These are phyloP conservation scores for Hypseocharis bilobata DNA, from an alignment of 441 rosid species.

Conservation along the genomic window DNA sequence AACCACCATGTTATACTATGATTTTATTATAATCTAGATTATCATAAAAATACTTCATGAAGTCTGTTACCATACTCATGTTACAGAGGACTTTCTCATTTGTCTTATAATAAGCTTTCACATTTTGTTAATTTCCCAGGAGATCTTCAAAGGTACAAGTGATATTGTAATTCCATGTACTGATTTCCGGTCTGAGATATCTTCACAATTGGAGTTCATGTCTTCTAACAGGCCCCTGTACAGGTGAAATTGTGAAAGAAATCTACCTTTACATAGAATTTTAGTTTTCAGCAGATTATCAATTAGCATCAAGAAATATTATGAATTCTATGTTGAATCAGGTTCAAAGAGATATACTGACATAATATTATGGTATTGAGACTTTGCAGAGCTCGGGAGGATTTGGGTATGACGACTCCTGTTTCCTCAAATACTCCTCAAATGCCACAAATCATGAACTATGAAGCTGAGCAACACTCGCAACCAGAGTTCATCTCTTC, in stretches of 20 bases:
- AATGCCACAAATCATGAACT: constrained; percentile 26
- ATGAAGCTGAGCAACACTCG: constrained; percentile 32
- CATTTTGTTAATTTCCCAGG: constrained; percentile 32
- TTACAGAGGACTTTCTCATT: constrained; percentile 1
- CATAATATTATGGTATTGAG: constrained; percentile 9
- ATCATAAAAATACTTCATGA: background rate
- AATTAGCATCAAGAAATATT: background rate
- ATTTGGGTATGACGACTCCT: constrained; percentile 24
- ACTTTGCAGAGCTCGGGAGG: constrained; percentile 34
- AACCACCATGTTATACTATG: constrained; percentile 14
- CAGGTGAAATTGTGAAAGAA: constrained; percentile 32
- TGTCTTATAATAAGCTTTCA: constrained; percentile 13
- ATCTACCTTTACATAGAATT: constrained; percentile 5
- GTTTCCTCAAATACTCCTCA: constrained; percentile 34
- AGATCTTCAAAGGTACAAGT: constrained; percentile 27
- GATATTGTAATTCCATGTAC: constrained; percentile 29
- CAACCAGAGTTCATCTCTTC: constrained; percentile 4
- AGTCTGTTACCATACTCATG: background rate
- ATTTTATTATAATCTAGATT: background rate
- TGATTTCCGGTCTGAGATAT: constrained; percentile 38
- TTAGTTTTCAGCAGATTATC: background rate
- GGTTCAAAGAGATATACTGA: constrained; percentile 10
- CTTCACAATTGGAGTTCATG: constrained; percentile 35
- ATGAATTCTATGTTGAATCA: constrained; percentile 3
- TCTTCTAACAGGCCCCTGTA: constrained; percentile 24